Evolutionary conservation across 768 basidiomycete genomes (phyloP).

Genomic region (Boletus tomentosulus): DNA sequence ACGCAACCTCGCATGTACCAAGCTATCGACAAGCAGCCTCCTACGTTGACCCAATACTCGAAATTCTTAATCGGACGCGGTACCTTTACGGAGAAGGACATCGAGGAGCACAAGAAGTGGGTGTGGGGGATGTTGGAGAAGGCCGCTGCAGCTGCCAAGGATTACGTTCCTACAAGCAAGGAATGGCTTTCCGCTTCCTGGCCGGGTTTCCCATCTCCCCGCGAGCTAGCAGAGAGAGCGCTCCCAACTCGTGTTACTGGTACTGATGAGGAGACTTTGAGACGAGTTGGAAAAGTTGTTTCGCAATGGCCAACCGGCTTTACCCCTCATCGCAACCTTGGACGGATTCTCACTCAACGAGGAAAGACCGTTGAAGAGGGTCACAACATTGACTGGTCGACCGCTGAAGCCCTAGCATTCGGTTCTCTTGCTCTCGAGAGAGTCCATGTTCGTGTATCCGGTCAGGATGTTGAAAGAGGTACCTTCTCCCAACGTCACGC

Average conservation of each 20-base stretch:
- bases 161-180: constrained; percentile 90
- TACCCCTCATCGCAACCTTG: constrained; percentile 86
- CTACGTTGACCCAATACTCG: constrained; percentile 86
- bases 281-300: constrained; percentile 82
- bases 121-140: constrained; percentile 99
- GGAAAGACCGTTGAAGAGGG: constrained; percentile 93
- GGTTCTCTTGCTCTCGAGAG: constrained; percentile 91
- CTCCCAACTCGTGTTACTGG: constrained; percentile 92
- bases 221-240: constrained; percentile 87
- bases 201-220: constrained; percentile 98
- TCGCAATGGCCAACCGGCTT: constrained; percentile 84
- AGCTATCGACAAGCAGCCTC: constrained; percentile 91
- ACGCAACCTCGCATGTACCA: constrained; percentile 99
- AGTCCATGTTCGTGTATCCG: constrained; percentile 91
- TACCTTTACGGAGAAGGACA: constrained; percentile 93
- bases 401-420: constrained; percentile 95
- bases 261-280: constrained; percentile 66
- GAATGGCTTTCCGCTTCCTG: constrained; percentile 98
- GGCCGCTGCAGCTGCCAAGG: constrained; percentile 88
- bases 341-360: constrained; percentile 82
- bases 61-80: constrained; percentile 87
- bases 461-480: constrained; percentile 97
- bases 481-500: constrained; percentile 99
- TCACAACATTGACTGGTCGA: constrained; percentile 93
- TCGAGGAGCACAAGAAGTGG: constrained; percentile 99